These are phyloP conservation scores for Bauhinia variegata DNA, from an alignment of 306 rosid species.

Conservation along the genomic window DNA sequence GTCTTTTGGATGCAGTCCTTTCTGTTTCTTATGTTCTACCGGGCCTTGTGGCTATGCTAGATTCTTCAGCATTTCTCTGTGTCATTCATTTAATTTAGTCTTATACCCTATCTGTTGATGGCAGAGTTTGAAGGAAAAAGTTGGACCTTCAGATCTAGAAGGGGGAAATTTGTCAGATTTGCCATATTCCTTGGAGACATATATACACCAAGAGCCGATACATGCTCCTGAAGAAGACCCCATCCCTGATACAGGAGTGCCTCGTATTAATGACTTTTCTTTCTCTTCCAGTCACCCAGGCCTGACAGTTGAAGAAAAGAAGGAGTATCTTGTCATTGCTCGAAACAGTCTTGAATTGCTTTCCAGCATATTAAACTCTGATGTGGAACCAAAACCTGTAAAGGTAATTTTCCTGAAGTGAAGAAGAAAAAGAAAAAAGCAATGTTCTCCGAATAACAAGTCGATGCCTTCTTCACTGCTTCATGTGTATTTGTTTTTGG, in stretches of 20 bases:
- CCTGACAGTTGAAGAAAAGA: conserved; percentile 63
- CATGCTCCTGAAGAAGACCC: conserved; percentile 69
- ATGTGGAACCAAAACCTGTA: conserved; percentile 66
- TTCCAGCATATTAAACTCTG: conserved; percentile 65
- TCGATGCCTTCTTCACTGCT: conserved; percentile 16
- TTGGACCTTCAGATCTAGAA: conserved; percentile 30
- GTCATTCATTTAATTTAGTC: conserved; percentile 5
- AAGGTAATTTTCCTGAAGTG: conserved; percentile 54
- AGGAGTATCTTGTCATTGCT: conserved; percentile 66
- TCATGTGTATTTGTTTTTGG: neutral
- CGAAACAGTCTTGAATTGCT: conserved; percentile 80
- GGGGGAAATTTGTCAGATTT: conserved; percentile 47
- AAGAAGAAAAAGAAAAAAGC: neutral
- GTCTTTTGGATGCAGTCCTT: neutral
- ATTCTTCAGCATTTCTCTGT: conserved; percentile 6
- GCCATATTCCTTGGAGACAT: conserved; percentile 60
- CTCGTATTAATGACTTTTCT: conserved; percentile 35
- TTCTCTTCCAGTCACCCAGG: conserved; percentile 43
- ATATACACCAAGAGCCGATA: conserved; percentile 40
- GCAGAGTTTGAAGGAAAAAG: conserved; percentile 76
- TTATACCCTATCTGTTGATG: conserved; percentile 11
- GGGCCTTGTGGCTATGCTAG: neutral
- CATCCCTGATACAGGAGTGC: conserved; percentile 50
- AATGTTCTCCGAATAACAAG: neutral
- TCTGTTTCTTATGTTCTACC: neutral